Percentiles rank a stretch among this genome's conserved stretches.
Conservation (phyloP, 2,329 filamentous ascomycete genomes). For the Pestalotiopsis sp. region DNA sequence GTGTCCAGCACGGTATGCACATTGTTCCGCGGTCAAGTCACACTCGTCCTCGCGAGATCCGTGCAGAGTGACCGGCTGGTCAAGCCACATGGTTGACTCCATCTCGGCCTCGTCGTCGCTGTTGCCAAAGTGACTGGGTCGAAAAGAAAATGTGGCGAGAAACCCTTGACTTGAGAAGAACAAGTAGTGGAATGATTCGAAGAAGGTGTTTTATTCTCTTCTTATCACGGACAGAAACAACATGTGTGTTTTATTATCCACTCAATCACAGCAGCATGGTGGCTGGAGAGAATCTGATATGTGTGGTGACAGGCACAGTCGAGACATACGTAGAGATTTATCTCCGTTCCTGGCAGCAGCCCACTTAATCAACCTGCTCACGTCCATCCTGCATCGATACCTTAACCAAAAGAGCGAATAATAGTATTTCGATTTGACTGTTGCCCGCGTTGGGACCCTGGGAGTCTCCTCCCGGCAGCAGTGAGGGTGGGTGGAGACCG, state of each 20-base stretch:
- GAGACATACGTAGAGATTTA: not conserved
- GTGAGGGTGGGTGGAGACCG: not conserved
- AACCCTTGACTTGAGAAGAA: not conserved
- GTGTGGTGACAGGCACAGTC: not conserved
- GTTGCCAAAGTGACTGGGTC: not conserved
- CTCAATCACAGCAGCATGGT: too few relatives aligned
- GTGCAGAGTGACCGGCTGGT: slow-evolving; percentile 42
- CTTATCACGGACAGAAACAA: too few relatives aligned
- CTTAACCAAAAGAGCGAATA: not conserved
- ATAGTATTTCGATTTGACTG: not conserved
- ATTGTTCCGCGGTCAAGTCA: slow-evolving; percentile 43
- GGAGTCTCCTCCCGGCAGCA: not conserved
- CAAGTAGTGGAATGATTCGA: not conserved
- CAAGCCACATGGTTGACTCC: slow-evolving; percentile 35
- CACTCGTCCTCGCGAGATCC: slow-evolving; percentile 37
- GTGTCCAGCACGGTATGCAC: slow-evolving; percentile 45
- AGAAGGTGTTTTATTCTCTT: too few relatives aligned
- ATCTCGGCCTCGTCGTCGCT: not conserved
- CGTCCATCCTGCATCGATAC: not conserved
- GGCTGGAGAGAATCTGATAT: too few relatives aligned
- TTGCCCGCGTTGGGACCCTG: not conserved
- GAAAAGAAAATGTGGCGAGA: not conserved
- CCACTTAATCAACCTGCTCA: not conserved
- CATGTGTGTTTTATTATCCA: too few relatives aligned
- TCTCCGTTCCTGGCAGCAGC: not conserved